These are phyloP conservation scores for Pseudisothecium myosuroides DNA, from an alignment of 225 moss, liverwort and hornwort genomes.

Conservation along the genomic window DNA sequence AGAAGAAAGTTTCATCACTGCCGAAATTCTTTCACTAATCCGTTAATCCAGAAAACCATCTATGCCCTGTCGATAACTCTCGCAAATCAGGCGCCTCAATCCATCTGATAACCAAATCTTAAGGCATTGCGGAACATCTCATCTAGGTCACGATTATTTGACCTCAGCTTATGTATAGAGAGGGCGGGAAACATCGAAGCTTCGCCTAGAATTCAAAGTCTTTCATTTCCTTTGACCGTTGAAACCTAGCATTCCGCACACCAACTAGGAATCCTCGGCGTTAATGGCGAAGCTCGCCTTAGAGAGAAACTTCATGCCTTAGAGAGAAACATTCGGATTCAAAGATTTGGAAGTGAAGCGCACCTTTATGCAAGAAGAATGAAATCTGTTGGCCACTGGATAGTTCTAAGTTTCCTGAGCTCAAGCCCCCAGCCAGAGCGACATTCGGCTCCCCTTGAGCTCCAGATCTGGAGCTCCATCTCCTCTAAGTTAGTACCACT, in stretches of 20 bases:
- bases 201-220: background rate
- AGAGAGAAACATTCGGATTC: background rate
- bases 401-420: background rate
- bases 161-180: background rate
- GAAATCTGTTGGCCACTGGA: background rate
- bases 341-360: background rate
- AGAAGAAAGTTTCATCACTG: background rate
- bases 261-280: background rate
- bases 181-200: background rate
- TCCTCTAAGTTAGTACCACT: background rate
- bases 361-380: conserved; percentile 8
- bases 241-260: background rate
- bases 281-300: background rate
- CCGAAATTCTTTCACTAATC: background rate
- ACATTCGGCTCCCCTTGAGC: background rate
- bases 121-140: background rate
- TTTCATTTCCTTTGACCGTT: background rate
- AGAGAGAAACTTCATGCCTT: background rate
- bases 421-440: background rate
- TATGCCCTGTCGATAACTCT: background rate
- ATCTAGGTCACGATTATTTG: background rate
- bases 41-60: background rate
- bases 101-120: background rate
- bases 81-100: background rate
- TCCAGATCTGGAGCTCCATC: conserved; percentile 21